Percentiles rank a stretch among this genome's conserved stretches.
These are phyloP conservation scores for Hymenoscyphus scutula DNA, from an alignment of 2,329 filamentous ascomycete genomes.

Conservation along the genomic window DNA sequence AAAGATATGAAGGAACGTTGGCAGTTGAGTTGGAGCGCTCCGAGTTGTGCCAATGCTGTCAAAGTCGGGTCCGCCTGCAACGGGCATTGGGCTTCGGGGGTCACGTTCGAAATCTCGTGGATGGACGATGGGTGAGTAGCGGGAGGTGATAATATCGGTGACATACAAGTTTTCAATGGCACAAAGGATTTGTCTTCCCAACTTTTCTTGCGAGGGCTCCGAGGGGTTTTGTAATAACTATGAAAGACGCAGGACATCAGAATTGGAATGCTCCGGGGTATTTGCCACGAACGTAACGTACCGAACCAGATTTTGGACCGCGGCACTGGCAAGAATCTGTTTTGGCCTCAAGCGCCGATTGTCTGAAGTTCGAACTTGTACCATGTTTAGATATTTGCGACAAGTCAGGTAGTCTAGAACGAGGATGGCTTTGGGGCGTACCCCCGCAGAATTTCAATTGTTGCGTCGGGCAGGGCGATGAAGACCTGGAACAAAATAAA, in stretches of 20 bases:
- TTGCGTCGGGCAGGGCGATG: no score
- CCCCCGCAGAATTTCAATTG: no score
- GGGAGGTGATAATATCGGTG: neutral
- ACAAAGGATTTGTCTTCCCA: neutral
- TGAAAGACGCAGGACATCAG: neutral
- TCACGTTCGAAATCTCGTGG: neutral
- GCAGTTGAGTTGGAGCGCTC: slow-evolving; percentile 44
- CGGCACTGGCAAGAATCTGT: slow-evolving; percentile 11
- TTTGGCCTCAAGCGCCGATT: slow-evolving; percentile 9
- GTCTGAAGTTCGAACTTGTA: neutral
- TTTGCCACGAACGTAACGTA: neutral
- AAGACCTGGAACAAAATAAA: no score
- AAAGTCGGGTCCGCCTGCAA: no score
- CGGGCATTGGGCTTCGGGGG: slow-evolving; percentile 39
- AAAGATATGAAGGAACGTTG: slow-evolving; percentile 47
- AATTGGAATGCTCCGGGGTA: neutral
- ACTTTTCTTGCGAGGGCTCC: neutral
- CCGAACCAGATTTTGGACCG: slow-evolving; percentile 8
- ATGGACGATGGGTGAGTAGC: neutral
- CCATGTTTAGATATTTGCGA: neutral
- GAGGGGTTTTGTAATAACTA: neutral
- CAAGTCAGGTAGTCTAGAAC: neutral
- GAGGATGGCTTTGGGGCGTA: neutral
- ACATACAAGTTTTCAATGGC: neutral
- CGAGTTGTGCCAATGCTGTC: slow-evolving; percentile 50